Percentiles rank a stretch among this genome's conserved stretches.
Evolutionary conservation across 2,329 filamentous ascomycete species (phyloP).

Genomic region (Pezicula radicicola): DNA sequence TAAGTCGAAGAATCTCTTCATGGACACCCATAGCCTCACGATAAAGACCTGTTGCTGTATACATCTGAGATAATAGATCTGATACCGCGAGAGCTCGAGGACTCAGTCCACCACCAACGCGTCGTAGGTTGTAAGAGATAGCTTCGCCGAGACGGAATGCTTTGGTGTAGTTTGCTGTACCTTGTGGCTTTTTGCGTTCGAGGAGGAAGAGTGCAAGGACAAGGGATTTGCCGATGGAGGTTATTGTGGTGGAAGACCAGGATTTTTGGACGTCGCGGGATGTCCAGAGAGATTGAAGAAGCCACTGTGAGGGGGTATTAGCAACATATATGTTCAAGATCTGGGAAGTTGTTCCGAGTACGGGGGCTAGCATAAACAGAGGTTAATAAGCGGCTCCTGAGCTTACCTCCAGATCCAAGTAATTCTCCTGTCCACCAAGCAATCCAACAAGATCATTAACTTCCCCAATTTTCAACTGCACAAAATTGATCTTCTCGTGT

Average conservation of each 20-base stretch:
- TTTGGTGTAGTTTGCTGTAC: neutral
- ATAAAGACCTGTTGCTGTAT: constrained; percentile 6
- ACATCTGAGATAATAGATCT: constrained; percentile 10
- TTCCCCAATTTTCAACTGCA: constrained; percentile 38
- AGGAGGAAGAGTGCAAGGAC: constrained; percentile 11
- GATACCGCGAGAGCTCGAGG: constrained; percentile 8
- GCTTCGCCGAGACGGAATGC: constrained; percentile 11
- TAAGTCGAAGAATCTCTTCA: constrained; percentile 10
- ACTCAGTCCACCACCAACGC: constrained; percentile 8
- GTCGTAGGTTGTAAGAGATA: constrained; percentile 14
- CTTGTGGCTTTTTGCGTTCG: neutral
- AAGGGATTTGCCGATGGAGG: constrained; percentile 8
- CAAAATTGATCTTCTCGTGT: constrained; percentile 39
- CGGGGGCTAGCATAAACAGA: too few relatives aligned
- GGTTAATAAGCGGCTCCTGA: neutral
- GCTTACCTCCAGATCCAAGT: constrained; percentile 37
- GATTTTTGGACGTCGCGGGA: constrained; percentile 9
- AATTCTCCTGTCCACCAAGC: constrained; percentile 44
- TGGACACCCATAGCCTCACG: constrained; percentile 11
- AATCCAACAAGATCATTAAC: constrained; percentile 42
- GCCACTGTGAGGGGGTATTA: neutral
- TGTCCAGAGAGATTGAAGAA: constrained; percentile 11
- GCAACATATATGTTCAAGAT: neutral
- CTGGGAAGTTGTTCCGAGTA: too few relatives aligned
- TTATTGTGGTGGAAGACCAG: constrained; percentile 9